Conservation (phyloP, 2,329 filamentous ascomycete species). For the Xylaria sp. region DNA sequence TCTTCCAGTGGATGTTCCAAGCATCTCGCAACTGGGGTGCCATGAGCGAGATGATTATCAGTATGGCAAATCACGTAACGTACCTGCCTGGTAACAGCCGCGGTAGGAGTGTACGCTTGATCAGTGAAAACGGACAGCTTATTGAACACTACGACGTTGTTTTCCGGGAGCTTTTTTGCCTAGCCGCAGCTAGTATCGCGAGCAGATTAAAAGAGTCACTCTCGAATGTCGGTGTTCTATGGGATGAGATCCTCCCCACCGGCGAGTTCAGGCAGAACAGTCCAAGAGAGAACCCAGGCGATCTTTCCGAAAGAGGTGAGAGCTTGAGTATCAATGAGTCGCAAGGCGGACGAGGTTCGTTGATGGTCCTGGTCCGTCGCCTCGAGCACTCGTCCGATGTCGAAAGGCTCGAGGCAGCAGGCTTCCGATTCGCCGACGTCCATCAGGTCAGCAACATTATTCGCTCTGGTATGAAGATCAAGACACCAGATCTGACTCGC, state of each 20-base stretch:
- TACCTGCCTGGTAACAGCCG: slow-evolving; percentile 56
- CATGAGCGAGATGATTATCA: slow-evolving; percentile 73
- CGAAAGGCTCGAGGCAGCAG: slow-evolving; percentile 73
- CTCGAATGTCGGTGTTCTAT: slow-evolving; percentile 73
- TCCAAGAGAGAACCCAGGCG: slow-evolving; percentile 6
- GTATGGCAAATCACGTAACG: slow-evolving; percentile 78
- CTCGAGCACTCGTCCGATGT: slow-evolving; percentile 68
- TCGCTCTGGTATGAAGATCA: slow-evolving; percentile 79
- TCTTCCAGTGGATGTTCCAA: slow-evolving; percentile 89
- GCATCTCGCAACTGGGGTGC: slow-evolving; percentile 81
- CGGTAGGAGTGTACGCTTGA: slow-evolving; percentile 57
- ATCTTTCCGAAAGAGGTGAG: slow-evolving; percentile 34
- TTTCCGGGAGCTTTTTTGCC: slow-evolving; percentile 85
- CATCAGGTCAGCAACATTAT: slow-evolving; percentile 76
- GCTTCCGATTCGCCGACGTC: slow-evolving; percentile 81
- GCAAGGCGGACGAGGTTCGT: slow-evolving; percentile 75
- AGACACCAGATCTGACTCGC: slow-evolving; percentile 67
- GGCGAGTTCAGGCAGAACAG: slow-evolving; percentile 53
- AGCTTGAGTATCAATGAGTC: slow-evolving; percentile 40
- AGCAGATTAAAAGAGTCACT: slow-evolving; percentile 72
- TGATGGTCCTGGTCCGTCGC: slow-evolving; percentile 81
- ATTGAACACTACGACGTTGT: slow-evolving; percentile 78
- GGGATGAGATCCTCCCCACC: slow-evolving; percentile 79
- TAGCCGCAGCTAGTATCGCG: slow-evolving; percentile 80
- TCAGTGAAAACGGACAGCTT: slow-evolving; percentile 65